phyloP scores from a whole-genome alignment of 345 rosid species.

The Citrus trifoliata region DNA sequence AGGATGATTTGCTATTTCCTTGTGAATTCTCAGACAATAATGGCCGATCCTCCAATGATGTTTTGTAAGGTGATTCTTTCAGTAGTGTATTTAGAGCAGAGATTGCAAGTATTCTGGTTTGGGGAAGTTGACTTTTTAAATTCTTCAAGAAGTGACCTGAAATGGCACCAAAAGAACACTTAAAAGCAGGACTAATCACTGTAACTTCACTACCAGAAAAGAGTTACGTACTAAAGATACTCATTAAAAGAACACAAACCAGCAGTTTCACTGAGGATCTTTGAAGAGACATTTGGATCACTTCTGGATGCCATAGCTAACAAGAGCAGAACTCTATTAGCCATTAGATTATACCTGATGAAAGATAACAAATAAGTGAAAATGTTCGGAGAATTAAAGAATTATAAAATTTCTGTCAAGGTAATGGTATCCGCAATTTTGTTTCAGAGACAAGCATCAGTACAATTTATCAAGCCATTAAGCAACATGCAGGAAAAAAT shows the following conservation, averaged over 20 bases:
- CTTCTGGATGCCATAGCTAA: slow-evolving; percentile 84
- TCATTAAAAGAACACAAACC: slow-evolving; percentile 47
- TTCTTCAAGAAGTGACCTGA: slow-evolving; percentile 95
- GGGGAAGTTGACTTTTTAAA: slow-evolving; percentile 97
- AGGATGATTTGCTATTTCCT: slow-evolving; percentile 55
- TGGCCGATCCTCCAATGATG: slow-evolving; percentile 45
- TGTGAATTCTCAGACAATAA: slow-evolving; percentile 25
- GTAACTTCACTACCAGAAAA: background rate
- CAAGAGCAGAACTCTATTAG: slow-evolving; percentile 90
- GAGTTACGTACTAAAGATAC: background rate
- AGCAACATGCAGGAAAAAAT: background rate
- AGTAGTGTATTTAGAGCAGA: slow-evolving; percentile 88
- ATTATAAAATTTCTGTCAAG: background rate
- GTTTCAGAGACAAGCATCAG: slow-evolving; percentile 11
- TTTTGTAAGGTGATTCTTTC: slow-evolving; percentile 92
- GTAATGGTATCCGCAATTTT: background rate
- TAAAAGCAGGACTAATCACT: background rate
- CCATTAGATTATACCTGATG: slow-evolving; percentile 94
- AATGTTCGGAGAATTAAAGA: background rate
- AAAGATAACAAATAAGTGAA: background rate
- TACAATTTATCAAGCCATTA: background rate
- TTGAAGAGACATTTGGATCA: slow-evolving; percentile 65
- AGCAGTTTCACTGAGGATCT: slow-evolving; percentile 79
- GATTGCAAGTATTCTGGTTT: slow-evolving; percentile 96
- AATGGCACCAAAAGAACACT: slow-evolving; percentile 14